Evolutionary conservation across 2,329 filamentous ascomycete genomes (phyloP).

Genomic region (Monilinia laxa): DNA sequence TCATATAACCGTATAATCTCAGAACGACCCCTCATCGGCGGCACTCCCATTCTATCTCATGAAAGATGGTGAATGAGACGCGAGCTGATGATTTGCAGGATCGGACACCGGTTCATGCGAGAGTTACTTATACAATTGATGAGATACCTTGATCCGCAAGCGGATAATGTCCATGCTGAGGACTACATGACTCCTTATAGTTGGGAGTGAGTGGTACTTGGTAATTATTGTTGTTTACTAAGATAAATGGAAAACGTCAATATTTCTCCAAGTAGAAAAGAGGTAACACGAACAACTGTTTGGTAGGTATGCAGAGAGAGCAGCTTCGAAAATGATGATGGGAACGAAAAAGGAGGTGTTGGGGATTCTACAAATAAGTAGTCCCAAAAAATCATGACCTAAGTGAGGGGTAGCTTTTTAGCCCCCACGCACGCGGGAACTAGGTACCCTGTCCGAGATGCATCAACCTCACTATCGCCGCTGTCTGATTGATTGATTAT

Average conservation of each 20-base stretch:
- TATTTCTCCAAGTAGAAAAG: neutral
- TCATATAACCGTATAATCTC: conserved; percentile 85
- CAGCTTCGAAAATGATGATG: neutral
- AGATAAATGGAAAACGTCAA: neutral
- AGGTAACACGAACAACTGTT: conserved; percentile 12
- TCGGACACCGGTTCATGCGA: conserved; percentile 67
- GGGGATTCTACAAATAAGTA: conserved; percentile 11
- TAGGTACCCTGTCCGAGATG: neutral
- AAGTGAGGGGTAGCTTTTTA: conserved; percentile 21
- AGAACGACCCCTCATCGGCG: conserved; percentile 50
- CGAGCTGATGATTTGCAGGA: conserved; percentile 39
- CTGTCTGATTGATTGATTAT: conserved; percentile 19
- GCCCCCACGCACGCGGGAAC: neutral
- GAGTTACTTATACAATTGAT: conserved; percentile 44
- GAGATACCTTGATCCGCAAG: conserved; percentile 41
- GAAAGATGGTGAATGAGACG: conserved; percentile 37
- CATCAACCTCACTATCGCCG: conserved; percentile 2
- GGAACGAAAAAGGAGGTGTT: neutral
- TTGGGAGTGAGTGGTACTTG: conserved; percentile 33
- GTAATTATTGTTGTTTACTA: conserved; percentile 22
- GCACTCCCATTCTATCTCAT: conserved; percentile 36
- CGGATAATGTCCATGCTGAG: conserved; percentile 39
- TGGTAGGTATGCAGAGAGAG: neutral
- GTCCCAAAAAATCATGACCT: neutral
- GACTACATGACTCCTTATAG: conserved; percentile 37